phyloP scores from a whole-genome alignment of 2,329 filamentous ascomycete species.

The Grosmannia clavigera region DNA sequence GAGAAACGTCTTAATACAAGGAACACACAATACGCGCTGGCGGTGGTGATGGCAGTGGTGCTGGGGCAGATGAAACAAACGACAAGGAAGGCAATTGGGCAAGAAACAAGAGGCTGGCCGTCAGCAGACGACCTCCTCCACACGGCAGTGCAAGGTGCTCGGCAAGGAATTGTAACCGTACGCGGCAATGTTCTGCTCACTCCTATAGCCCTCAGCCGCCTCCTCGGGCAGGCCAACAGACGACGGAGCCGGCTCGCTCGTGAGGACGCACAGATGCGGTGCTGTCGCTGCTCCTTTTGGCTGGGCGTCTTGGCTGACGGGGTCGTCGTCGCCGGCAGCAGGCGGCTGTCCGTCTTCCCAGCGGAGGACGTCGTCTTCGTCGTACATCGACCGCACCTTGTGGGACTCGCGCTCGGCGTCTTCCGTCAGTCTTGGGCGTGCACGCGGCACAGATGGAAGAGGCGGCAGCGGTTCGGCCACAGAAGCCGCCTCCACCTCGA shows the following conservation, averaged over 20 bases:
- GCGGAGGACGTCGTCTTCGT: slow-evolving; percentile 31
- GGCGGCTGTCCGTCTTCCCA: slow-evolving; percentile 34
- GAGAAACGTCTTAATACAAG: not conserved
- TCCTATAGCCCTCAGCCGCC: not conserved
- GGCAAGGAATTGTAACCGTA: slow-evolving; percentile 4
- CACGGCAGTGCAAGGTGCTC: not conserved
- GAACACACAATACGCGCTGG: not conserved
- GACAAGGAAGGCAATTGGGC: not conserved
- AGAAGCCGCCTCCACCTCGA: not conserved
- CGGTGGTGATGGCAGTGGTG: not conserved
- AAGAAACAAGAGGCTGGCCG: not conserved
- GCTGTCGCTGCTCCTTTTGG: not conserved
- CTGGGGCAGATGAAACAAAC: not conserved
- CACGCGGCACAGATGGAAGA: slow-evolving; percentile 30
- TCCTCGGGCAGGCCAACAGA: not conserved
- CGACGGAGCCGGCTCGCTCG: not conserved
- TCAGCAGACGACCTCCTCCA: slow-evolving; percentile 7
- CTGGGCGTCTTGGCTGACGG: not conserved
- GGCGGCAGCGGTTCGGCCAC: slow-evolving; percentile 6
- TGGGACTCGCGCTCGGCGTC: slow-evolving; percentile 51
- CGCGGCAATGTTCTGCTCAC: not conserved
- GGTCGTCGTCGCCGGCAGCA: not conserved
- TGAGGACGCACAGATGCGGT: not conserved
- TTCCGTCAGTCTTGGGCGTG: slow-evolving; percentile 25
- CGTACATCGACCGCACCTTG: slow-evolving; percentile 57